Percentiles rank a stretch among this genome's conserved stretches.
These are phyloP conservation scores for Neoscytalidium dimidiatum DNA, from an alignment of 2,329 filamentous ascomycete genomes.

Conservation along the genomic window DNA sequence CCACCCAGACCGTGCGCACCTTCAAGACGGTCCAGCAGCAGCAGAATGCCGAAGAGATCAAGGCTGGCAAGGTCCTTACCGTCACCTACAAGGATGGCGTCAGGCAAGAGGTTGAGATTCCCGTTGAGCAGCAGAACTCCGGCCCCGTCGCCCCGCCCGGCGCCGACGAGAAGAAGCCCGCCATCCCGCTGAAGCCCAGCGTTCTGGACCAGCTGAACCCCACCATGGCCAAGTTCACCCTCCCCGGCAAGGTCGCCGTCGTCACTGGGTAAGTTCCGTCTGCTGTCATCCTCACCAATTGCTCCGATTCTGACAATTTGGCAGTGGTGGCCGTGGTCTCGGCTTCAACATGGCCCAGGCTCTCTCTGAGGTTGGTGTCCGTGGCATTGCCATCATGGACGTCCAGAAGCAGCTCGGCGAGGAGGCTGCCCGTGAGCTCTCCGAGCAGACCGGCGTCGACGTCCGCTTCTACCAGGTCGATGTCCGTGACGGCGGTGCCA, in stretches of 20 bases:
- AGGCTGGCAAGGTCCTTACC: constrained; percentile 18
- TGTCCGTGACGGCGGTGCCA: constrained; percentile 70
- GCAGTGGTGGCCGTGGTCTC: constrained; percentile 71
- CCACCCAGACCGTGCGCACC: constrained; percentile 12
- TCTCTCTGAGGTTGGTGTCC: constrained; percentile 73
- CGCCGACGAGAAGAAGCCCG: constrained; percentile 32
- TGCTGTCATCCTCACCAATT: constrained; percentile 1
- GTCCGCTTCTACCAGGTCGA: constrained; percentile 79
- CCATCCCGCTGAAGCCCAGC: constrained; percentile 31
- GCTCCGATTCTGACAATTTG: constrained; percentile 3
- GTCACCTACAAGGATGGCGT: constrained; percentile 20
- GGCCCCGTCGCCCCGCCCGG: constrained; percentile 36
- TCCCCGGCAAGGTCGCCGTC: constrained; percentile 71
- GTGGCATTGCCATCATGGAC: constrained; percentile 74
- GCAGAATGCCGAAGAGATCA: constrained; percentile 19
- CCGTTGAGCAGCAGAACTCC: constrained; percentile 34
- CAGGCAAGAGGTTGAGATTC: constrained; percentile 24
- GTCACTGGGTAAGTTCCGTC: constrained; percentile 63
- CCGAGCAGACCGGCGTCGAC: constrained; percentile 71
- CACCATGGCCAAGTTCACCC: constrained; percentile 69
- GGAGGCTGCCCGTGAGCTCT: constrained; percentile 67
- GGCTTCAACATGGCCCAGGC: constrained; percentile 80
- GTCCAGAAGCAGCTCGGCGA: constrained; percentile 76
- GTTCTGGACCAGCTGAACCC: constrained; percentile 60
- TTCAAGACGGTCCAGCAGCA: constrained; percentile 15